Evolutionary conservation across 352 stramenopile species (phyloP), one percentile per base, ranked within the genome.

Genomic region (Phytophthora pini): DNA sequence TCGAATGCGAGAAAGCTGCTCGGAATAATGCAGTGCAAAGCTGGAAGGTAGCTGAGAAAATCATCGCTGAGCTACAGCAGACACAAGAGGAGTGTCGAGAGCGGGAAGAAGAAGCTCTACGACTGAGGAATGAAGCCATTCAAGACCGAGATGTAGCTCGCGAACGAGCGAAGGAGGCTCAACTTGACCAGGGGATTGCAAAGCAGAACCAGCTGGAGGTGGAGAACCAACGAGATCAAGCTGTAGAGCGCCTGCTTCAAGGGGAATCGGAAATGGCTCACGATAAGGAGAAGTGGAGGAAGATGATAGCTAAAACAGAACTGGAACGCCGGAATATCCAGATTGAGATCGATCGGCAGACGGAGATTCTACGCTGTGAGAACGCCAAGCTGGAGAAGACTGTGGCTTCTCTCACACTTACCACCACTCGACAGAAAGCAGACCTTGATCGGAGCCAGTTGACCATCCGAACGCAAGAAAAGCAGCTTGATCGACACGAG

Each of bases 281-380:
- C 26, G 75, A 86, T 26, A 82, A 80, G 50, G 76, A 80, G 47
- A 64, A 67, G 22, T 89, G 80, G 72, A 31, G 69, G 9, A 76
- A 70, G 26, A 67, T 69, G n/a, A 70, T 84, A 5, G 68, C 64
- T 5, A 81, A 80, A 29, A 70, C 67, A 1, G 77, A 85, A 48
- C 55, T 76, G 17, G 77, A 89, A 12, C 80, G 80, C 12, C 72
- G 75, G 20, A 89, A 85, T 36, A 87, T 89, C 34, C 77, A 89
- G 48, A 68, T 85, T 10, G 80, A 89, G 52, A 89, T 89, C 29
- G 76, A 89, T 26, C 61, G 75, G 10, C 80, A 89, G 45, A 87
- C 76, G 2, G 72, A 74, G 41, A 27, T 76, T n/a, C 52, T 86
- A 27, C 74, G 77, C 2, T 60, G 47, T 5, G 68, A 86, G 36